Evolutionary conservation across 2,329 filamentous ascomycete species (phyloP), one percentile per base, ranked within the genome.

Genomic region (Aspergillus sojae): DNA sequence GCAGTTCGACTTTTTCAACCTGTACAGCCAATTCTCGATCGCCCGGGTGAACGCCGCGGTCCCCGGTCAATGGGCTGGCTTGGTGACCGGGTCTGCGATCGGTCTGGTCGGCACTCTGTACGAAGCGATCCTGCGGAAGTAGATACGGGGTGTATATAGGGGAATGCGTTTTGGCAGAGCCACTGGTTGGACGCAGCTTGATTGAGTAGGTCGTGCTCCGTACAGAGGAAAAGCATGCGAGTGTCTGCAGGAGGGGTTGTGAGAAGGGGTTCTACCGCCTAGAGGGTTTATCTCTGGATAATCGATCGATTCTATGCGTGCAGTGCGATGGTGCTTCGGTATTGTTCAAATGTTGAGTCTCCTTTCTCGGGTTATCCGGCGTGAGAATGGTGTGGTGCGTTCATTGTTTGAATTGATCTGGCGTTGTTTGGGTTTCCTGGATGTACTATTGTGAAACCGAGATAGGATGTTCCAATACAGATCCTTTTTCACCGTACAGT

Each of bases 51-150:
- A 78, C 36, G 65, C 65, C 9, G 70, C 77, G 21, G 74, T 82
- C 48, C 77, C 78, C 12, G 79, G 79, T 50, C 75, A 77, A 5
- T 76, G 75, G 63, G 56, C 70, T 4, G 78, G 78, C n/a, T 68
- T 82, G 43, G 60, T 82, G 62, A 79, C 77, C 39, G 77, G 78
- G 21, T 73, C 78, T 10, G 77, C 76, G 21, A 75, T 83, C 41
- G 80, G 79, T 4, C 73, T 72, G 41, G 66, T 82, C 41, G 76
- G 78, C 28, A 79, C 79, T 62, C 64, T 83, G 60, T 83, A 83
- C 58, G 81, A 83, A 69, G 80, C 80, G 50, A 80, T 82, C 62
- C 69, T 82, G 69, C 77, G 75, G 63, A 81, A 77, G 66, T 79
- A 71, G 68, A 63, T 23, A 23, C 28, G 41, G 65, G 65, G 12